These are phyloP conservation scores for Orbilia quercus DNA, from an alignment of 2,329 filamentous ascomycete species.

Conservation along the genomic window DNA sequence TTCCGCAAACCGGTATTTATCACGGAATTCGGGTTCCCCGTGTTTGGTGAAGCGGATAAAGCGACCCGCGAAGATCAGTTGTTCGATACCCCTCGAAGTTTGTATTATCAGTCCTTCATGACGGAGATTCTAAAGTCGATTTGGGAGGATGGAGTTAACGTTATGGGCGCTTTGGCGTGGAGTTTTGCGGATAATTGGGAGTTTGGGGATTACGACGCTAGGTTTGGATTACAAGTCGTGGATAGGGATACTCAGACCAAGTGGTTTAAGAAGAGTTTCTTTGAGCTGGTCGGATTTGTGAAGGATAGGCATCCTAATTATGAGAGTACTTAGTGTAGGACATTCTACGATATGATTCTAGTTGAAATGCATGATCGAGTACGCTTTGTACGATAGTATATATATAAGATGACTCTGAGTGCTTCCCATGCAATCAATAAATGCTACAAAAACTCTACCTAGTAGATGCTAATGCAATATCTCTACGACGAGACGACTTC, in stretches of 20 bases:
- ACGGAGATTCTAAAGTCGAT: slow-evolving; percentile 70
- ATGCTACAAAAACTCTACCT: background rate
- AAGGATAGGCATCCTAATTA: slow-evolving; percentile 38
- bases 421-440: background rate
- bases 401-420: background rate
- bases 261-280: slow-evolving; percentile 43
- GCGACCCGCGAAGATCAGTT: slow-evolving; percentile 66
- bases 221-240: slow-evolving; percentile 37
- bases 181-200: slow-evolving; percentile 42
- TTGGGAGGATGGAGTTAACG: slow-evolving; percentile 69
- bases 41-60: slow-evolving; percentile 66
- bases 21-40: slow-evolving; percentile 71
- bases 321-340: slow-evolving; percentile 9
- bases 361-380: background rate
- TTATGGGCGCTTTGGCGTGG: slow-evolving; percentile 70
- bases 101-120: slow-evolving; percentile 70
- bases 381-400: slow-evolving; percentile 6
- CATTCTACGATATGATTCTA: background rate
- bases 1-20: slow-evolving; percentile 67
- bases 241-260: slow-evolving; percentile 15
- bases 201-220: slow-evolving; percentile 29
- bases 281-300: slow-evolving; percentile 33
- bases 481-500: background rate
- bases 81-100: slow-evolving; percentile 68
- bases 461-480: background rate